These are phyloP conservation scores for Solanum pennellii DNA, from an alignment of 257 asterid species.

Conservation along the genomic window DNA sequence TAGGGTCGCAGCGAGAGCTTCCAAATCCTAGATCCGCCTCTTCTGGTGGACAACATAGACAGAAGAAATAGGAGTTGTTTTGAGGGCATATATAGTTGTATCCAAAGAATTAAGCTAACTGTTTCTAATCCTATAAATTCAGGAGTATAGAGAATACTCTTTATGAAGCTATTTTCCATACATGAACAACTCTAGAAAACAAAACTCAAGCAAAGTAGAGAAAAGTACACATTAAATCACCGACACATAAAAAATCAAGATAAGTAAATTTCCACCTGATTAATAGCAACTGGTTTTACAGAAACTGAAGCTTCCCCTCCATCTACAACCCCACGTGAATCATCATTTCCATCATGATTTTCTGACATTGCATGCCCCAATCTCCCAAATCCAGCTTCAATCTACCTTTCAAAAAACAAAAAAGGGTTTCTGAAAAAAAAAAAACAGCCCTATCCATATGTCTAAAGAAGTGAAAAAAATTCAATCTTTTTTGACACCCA, in stretches of 20 bases:
- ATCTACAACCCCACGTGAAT: conserved; percentile 19
- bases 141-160: not conserved
- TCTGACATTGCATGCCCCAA: conserved; percentile 49
- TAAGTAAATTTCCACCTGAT: conserved; percentile 17
- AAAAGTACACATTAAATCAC: not conserved
- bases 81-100: not conserved
- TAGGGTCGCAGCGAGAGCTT: not conserved
- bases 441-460: not conserved
- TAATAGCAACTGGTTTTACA: conserved; percentile 20
- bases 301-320: conserved; percentile 3
- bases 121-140: not conserved
- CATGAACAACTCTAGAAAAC: not conserved
- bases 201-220: not conserved
- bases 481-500: conserved; percentile 2
- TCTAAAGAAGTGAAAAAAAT: not conserved
- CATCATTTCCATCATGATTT: conserved; percentile 30
- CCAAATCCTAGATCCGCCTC: not conserved
- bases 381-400: conserved; percentile 8
- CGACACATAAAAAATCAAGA: not conserved
- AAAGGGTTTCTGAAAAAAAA: not conserved
- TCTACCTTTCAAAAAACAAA: not conserved
- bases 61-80: not conserved
- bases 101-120: not conserved
- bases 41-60: not conserved
- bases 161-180: not conserved